Percentiles rank a stretch among this genome's conserved stretches.
phyloP scores from a whole-genome alignment of 352 stramenopile species.

The Phytophthora boehmeriae region DNA sequence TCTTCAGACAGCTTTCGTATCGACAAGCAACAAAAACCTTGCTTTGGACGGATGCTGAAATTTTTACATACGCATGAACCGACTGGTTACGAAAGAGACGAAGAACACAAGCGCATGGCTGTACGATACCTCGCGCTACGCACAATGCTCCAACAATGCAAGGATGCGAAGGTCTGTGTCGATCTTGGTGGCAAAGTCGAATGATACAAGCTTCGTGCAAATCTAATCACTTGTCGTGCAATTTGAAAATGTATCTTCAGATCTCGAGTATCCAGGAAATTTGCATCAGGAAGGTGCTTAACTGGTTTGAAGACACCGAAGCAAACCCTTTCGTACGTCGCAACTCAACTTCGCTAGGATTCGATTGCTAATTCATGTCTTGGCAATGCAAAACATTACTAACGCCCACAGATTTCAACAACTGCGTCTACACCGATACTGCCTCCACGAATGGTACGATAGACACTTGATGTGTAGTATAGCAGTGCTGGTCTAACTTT shows the following conservation, averaged over 20 bases:
- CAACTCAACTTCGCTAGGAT: not conserved
- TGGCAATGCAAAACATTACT: too few species aligned
- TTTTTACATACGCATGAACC: constrained; percentile 65
- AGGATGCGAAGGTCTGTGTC: constrained; percentile 46
- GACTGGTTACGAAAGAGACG: constrained; percentile 59
- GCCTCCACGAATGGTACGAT: constrained; percentile 59
- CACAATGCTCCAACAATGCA: constrained; percentile 61
- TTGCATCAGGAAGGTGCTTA: constrained; percentile 55
- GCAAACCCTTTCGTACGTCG: constrained; percentile 24
- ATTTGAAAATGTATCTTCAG: constrained; percentile 22
- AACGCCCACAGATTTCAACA: constrained; percentile 25
- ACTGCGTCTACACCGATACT: constrained; percentile 49
- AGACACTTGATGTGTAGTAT: not conserved
- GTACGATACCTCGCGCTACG: constrained; percentile 61
- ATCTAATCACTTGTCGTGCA: not conserved
- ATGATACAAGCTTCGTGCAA: not conserved
- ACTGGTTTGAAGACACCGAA: constrained; percentile 64
- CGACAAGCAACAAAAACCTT: constrained; percentile 39
- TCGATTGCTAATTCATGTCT: too few species aligned
- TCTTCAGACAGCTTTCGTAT: constrained; percentile 44
- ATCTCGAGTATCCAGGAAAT: constrained; percentile 46
- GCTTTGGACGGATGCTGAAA: constrained; percentile 54
- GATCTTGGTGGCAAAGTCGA: not conserved
- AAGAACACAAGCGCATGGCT: constrained; percentile 52
- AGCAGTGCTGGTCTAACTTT: not conserved